Conservation (phyloP, 345 rosid species). For the Boechera retrofracta region DNA sequence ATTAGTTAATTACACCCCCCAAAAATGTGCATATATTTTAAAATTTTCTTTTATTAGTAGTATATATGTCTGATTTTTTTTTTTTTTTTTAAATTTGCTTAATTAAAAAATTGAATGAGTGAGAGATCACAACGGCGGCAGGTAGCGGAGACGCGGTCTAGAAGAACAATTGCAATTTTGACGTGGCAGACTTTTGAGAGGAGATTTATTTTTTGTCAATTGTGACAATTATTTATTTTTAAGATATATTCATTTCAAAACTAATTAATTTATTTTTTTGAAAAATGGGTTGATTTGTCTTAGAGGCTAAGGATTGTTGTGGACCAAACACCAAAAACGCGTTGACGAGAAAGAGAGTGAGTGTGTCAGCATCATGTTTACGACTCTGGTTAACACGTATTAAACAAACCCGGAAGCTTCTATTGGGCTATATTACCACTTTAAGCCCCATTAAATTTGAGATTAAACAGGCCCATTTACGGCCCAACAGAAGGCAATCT, state of each 20-base stretch:
- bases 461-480: not conserved
- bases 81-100: not conserved
- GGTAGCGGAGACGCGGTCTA: conserved; percentile 34
- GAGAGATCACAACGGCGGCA: conserved; percentile 11
- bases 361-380: conserved; percentile 28
- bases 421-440: not conserved
- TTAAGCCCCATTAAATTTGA: not conserved
- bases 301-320: conserved; percentile 46
- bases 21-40: too few relatives aligned
- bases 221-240: not conserved
- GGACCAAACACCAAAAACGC: conserved; percentile 37
- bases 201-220: not conserved
- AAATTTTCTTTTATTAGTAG: too few relatives aligned
- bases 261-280: not conserved
- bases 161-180: not conserved
- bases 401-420: conserved; percentile 31
- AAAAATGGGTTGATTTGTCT: conserved; percentile 32
- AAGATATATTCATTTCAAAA: not conserved
- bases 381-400: conserved; percentile 14
- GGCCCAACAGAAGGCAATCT: not conserved
- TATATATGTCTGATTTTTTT: not conserved
- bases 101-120: conserved; percentile 11
- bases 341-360: conserved; percentile 32
- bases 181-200: conserved; percentile 23
- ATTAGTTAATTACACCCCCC: too few relatives aligned